phyloP scores from a whole-genome alignment of 2,329 filamentous ascomycete genomes.

The Fusarium neocosmosporiellum region DNA sequence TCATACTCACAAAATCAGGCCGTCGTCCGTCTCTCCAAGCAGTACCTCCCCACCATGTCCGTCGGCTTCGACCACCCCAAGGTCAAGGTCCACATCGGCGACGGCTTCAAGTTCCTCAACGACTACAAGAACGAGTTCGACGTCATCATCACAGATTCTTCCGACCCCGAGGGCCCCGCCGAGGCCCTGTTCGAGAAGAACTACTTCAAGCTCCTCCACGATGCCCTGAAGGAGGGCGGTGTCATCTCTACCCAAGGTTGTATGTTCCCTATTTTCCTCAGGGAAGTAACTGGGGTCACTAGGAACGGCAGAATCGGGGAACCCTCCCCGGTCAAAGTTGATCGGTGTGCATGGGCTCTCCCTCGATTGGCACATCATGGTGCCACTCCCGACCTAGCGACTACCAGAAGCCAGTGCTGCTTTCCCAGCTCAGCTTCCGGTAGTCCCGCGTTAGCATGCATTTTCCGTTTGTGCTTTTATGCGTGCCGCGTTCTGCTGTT shows the following conservation, averaged over 20 bases:
- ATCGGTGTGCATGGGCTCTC: slow-evolving; percentile 22
- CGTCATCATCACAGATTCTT: slow-evolving; percentile 99
- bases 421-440: slow-evolving; percentile 51
- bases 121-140: slow-evolving; percentile 98
- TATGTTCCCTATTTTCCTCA: slow-evolving; percentile 79
- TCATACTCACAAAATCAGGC: slow-evolving; percentile 69
- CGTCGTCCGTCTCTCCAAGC: slow-evolving; percentile 97
- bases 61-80: slow-evolving; percentile 94
- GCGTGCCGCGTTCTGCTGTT: slow-evolving; percentile 36
- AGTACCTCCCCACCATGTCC: slow-evolving; percentile 95
- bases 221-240: slow-evolving; percentile 91
- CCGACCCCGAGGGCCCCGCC: slow-evolving; percentile 95
- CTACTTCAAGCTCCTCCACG: slow-evolving; percentile 94
- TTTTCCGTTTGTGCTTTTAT: slow-evolving; percentile 23
- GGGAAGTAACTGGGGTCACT: slow-evolving; percentile 53
- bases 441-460: slow-evolving; percentile 50
- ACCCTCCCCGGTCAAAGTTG: slow-evolving; percentile 35
- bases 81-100: slow-evolving; percentile 90
- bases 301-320: slow-evolving; percentile 47
- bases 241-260: slow-evolving; percentile 99
- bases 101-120: slow-evolving; percentile 98
- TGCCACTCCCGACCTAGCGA: slow-evolving; percentile 47
- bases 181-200: slow-evolving; percentile 98
- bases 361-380: slow-evolving; percentile 42
- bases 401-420: slow-evolving; percentile 54